phyloP scores from a whole-genome alignment of 2,329 filamentous ascomycete genomes.

The Neonectria punicea region DNA sequence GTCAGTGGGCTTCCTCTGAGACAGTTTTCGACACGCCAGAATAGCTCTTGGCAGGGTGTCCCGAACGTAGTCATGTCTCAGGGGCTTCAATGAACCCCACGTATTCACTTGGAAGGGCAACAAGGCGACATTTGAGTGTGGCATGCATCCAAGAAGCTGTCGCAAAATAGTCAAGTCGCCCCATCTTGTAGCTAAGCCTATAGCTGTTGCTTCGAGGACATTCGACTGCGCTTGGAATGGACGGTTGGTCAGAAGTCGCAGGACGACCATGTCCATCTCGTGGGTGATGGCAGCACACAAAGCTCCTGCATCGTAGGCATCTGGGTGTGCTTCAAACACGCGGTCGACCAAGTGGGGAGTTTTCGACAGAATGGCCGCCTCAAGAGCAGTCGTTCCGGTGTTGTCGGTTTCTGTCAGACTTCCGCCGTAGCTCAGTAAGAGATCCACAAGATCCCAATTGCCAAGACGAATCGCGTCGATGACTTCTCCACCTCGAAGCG shows the following conservation, averaged over 20 bases:
- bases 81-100: too few species aligned
- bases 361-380: not conserved
- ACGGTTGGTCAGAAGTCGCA: not conserved
- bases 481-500: not conserved
- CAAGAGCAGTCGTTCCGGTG: not conserved
- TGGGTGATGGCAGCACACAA: constrained; percentile 2
- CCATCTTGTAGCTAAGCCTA: not conserved
- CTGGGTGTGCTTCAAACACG: not conserved
- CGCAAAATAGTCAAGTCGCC: not conserved
- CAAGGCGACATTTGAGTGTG: not conserved
- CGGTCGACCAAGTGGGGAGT: not conserved
- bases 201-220: constrained; percentile 4
- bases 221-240: not conserved
- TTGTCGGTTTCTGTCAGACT: not conserved
- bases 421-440: not conserved
- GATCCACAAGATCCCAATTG: not conserved
- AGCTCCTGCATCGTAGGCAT: not conserved
- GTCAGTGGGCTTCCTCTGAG: constrained; percentile 1
- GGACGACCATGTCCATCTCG: not conserved
- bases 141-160: not conserved
- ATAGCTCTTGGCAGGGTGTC: not conserved
- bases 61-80: too few species aligned
- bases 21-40: not conserved
- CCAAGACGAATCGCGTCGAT: not conserved
- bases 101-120: not conserved